These are phyloP conservation scores for Alternaria novae-zelandiae DNA, from an alignment of 2,329 filamentous ascomycete genomes.

Conservation along the genomic window DNA sequence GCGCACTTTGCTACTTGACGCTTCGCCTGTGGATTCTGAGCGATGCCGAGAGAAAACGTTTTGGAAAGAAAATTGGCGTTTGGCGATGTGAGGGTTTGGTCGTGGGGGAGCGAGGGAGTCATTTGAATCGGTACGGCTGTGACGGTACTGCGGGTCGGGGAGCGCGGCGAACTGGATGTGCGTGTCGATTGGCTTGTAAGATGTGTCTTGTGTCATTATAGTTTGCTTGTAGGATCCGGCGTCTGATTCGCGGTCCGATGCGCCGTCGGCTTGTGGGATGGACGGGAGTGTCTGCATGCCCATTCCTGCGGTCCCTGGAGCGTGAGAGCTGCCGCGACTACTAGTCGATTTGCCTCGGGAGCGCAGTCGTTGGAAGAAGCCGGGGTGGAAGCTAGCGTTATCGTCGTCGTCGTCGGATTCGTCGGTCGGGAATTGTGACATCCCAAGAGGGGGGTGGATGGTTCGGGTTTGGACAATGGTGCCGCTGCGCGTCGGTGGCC, in stretches of 20 bases:
- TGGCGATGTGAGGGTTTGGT: constrained; percentile 63
- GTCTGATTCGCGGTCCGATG: constrained; percentile 31
- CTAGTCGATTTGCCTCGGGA: constrained; percentile 44
- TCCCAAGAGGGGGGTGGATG: constrained; percentile 79
- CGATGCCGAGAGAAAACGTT: constrained; percentile 72
- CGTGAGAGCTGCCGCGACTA: constrained; percentile 28
- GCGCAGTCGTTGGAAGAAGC: constrained; percentile 53
- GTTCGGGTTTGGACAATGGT: constrained; percentile 57
- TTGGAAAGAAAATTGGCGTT: constrained; percentile 91
- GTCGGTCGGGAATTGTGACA: constrained; percentile 80
- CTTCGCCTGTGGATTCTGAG: constrained; percentile 34
- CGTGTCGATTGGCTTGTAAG: constrained; percentile 50
- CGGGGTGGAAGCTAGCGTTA: constrained; percentile 51
- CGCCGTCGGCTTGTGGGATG: constrained; percentile 27
- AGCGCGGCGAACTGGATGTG: constrained; percentile 55
- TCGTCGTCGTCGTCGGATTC: constrained; percentile 53
- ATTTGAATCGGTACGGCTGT: constrained; percentile 52
- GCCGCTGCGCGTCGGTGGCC: constrained; percentile 30
- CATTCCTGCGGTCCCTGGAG: constrained; percentile 16
- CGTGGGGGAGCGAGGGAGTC: constrained; percentile 59
- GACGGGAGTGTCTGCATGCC: constrained; percentile 33
- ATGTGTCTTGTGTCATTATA: constrained; percentile 58
- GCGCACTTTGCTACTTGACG: constrained; percentile 17
- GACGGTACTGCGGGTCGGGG: constrained; percentile 39
- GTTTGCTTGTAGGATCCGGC: constrained; percentile 56